Percentiles rank a stretch among this genome's conserved stretches.
Evolutionary conservation across 2,329 filamentous ascomycete species (phyloP).

Genomic region (Zarea fungicola): DNA sequence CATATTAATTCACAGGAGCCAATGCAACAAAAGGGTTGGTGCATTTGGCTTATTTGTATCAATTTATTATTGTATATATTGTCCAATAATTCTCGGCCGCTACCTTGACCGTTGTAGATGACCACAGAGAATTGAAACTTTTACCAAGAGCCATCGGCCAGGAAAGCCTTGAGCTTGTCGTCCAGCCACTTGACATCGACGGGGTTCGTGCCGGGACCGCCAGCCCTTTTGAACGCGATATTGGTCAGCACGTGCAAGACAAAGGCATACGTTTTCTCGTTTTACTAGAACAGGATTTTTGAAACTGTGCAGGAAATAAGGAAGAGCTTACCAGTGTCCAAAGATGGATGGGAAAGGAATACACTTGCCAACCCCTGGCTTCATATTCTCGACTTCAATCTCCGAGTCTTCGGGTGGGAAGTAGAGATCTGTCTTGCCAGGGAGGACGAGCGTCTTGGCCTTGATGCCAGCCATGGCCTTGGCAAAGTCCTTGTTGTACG

Average conservation of each 20-base stretch:
- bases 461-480: conserved; percentile 64
- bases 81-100: too few relatives aligned
- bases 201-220: conserved; percentile 64
- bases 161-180: conserved; percentile 48
- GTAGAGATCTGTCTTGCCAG: conserved; percentile 70
- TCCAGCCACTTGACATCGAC: conserved; percentile 71
- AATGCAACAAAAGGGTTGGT: too few relatives aligned
- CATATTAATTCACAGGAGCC: too few relatives aligned
- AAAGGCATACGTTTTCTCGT: too few relatives aligned
- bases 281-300: too few relatives aligned
- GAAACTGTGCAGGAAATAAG: too few relatives aligned
- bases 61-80: too few relatives aligned
- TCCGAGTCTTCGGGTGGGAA: conserved; percentile 77
- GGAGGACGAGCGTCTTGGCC: conserved; percentile 66
- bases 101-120: too few relatives aligned
- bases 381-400: conserved; percentile 57
- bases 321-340: conserved; percentile 35
- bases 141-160: conserved; percentile 18
- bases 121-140: too few relatives aligned
- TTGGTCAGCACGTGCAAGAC: background rate
- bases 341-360: conserved; percentile 37
- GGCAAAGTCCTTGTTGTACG: conserved; percentile 62
- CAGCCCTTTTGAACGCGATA: conserved; percentile 51
- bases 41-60: too few relatives aligned
- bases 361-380: conserved; percentile 26